Evolutionary conservation across 2,329 filamentous ascomycete species (phyloP), one percentile per base, ranked within the genome.

Genomic region (Apiospora koreana): DNA sequence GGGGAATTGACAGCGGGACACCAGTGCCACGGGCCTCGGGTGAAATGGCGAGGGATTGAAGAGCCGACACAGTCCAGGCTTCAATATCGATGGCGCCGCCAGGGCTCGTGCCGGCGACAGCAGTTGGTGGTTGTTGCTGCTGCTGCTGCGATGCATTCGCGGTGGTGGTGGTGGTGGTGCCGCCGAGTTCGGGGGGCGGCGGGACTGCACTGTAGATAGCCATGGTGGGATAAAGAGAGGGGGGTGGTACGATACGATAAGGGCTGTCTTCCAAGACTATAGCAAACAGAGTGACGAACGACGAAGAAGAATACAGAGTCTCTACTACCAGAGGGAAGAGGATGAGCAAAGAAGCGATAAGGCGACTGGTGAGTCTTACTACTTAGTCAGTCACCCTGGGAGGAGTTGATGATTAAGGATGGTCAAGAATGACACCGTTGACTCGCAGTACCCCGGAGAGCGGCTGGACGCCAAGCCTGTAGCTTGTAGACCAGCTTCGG

Each of bases 1-100:
- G 88, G 1, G 93, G 91, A 74, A 97, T 96, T 66, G 91, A 86
- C 68, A 97, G 86, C 5, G 90, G 86, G 38, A 88, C 86, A 64
- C 89, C 88, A 2, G 88, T 88, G 69, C 90, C 90, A 66, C 86
- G 85, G n/a, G 86, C 85, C 35, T 84, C 77, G 12, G 88, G 84
- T 0, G 88, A 86, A 54, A 91, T 81, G 76, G 82, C 86, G 62
- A 87, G 86, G 62, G 85, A 86, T 75, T 87, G 82, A 64, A 90
- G 84, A 7, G 88, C 87, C 23, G 85, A 85, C 68, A 87, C 82
- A 18, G 91, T 90, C 92, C 92, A 93, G 43, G 89, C 86, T 72
- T 91, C 91, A 71, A 93, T 90, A 72, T 92, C 88, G 69, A 89
- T 83, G 68, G 83, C 80, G 35, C 76, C 16, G 28, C 28, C 75